Conservation (phyloP, 208 protist genomes). For the Tritrichomonas musculus region DNA sequence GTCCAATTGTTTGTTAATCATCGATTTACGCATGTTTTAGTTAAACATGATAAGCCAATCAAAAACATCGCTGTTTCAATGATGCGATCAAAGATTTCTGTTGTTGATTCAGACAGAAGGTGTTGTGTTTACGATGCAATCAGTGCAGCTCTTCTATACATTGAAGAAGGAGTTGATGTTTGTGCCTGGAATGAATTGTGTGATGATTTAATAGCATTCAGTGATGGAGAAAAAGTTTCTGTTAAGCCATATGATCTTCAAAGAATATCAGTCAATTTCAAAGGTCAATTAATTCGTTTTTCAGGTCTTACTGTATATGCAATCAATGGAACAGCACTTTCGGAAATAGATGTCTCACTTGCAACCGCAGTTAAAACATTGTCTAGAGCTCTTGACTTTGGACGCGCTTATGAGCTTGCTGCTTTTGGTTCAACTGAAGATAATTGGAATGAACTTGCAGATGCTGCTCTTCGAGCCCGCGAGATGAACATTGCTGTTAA, state of each 20-base stretch:
- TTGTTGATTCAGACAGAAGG: not conserved
- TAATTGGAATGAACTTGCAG: not conserved
- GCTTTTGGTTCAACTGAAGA: slow-evolving; percentile 13
- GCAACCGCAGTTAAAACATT: not conserved
- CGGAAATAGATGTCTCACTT: not conserved
- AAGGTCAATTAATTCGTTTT: not conserved
- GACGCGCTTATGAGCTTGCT: not conserved
- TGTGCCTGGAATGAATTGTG: not conserved
- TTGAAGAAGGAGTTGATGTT: not conserved
- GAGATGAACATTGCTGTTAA: not conserved
- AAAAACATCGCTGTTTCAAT: not conserved
- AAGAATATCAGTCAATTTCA: not conserved
- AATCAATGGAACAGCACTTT: not conserved
- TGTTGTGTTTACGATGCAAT: not conserved
- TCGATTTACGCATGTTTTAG: not conserved
- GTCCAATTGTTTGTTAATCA: slow-evolving; percentile 15
- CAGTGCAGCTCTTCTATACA: not conserved
- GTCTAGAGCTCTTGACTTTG: not conserved
- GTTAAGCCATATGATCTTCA: not conserved
- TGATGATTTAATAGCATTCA: not conserved
- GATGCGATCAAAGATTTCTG: not conserved
- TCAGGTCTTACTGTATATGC: not conserved
- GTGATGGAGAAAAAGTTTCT: not conserved
- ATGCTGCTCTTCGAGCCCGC: not conserved
- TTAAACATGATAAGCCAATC: not conserved